These are phyloP conservation scores for Ceratocystis albifundus DNA, from an alignment of 2,329 filamentous ascomycete genomes.

Conservation along the genomic window DNA sequence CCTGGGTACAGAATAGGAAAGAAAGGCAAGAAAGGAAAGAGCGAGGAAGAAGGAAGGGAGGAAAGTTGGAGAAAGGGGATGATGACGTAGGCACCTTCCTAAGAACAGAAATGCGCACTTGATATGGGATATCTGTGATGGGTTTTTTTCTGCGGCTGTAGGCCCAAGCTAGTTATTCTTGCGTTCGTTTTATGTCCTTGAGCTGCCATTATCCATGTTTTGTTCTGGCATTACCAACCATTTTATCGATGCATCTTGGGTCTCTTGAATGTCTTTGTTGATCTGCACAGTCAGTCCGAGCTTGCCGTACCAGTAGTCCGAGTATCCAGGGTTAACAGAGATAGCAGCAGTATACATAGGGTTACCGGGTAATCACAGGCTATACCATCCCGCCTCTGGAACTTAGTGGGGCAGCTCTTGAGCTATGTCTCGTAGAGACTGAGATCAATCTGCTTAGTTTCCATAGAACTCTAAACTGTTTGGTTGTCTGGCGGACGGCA, in stretches of 20 bases:
- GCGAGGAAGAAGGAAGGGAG: neutral
- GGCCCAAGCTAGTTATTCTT: no score
- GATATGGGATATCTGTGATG: neutral
- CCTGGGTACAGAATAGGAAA: neutral
- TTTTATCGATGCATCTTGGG: neutral
- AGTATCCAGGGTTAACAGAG: neutral
- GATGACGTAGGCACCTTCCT: slow-evolving; percentile 7
- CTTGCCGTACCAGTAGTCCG: neutral
- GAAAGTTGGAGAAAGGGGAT: neutral
- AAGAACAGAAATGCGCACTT: neutral
- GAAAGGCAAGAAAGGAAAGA: neutral
- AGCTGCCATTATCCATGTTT: no score
- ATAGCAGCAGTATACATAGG: neutral
- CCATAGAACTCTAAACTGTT: neutral
- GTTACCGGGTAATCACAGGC: neutral
- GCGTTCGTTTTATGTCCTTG: no score
- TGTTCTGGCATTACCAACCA: neutral
- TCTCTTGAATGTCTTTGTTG: neutral
- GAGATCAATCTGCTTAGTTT: neutral
- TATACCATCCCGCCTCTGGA: neutral
- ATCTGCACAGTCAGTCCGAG: neutral
- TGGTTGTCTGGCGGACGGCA: neutral
- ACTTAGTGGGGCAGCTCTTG: slow-evolving; percentile 12
- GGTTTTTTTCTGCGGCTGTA: neutral
- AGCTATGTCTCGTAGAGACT: neutral